phyloP scores from a whole-genome alignment of 2,329 filamentous ascomycete genomes.

The Phaeomoniella chlamydospora region DNA sequence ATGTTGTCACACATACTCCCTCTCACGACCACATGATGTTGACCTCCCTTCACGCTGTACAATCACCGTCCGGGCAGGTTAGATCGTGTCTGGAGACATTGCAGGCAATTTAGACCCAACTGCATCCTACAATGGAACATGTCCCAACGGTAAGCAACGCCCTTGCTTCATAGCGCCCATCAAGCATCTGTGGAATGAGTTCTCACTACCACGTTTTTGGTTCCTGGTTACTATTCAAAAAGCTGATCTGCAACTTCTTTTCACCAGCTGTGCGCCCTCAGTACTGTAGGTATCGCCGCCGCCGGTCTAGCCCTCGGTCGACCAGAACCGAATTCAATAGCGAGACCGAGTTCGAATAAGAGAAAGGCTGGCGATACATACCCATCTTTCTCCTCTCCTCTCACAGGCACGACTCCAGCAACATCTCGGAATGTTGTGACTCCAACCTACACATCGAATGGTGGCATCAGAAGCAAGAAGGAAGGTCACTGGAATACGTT shows the following conservation, averaged over 20 bases:
- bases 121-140: conserved; percentile 23
- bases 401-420: background rate
- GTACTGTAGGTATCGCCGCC: conserved; percentile 46
- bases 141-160: conserved; percentile 20
- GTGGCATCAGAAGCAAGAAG: background rate
- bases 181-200: background rate
- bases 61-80: conserved; percentile 7
- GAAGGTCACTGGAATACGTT: background rate
- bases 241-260: background rate
- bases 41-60: conserved; percentile 10
- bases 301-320: conserved; percentile 43
- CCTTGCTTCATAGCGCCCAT: conserved; percentile 1
- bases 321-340: conserved; percentile 24
- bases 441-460: background rate
- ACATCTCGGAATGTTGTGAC: background rate
- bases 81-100: conserved; percentile 18
- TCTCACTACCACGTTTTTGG: conserved; percentile 1
- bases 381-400: background rate
- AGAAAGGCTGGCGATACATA: conserved; percentile 15
- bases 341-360: conserved; percentile 17
- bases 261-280: conserved; percentile 45
- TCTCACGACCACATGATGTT: conserved; percentile 2
- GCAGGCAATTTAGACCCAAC: conserved; percentile 13
- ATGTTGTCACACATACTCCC: too few species aligned
- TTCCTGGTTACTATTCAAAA: background rate